A percentile compares a stretch with the other conserved stretches of the same genome.
These are phyloP conservation scores for Ogataea henricii DNA, from an alignment of 805 yeast species.

Conservation along the genomic window DNA sequence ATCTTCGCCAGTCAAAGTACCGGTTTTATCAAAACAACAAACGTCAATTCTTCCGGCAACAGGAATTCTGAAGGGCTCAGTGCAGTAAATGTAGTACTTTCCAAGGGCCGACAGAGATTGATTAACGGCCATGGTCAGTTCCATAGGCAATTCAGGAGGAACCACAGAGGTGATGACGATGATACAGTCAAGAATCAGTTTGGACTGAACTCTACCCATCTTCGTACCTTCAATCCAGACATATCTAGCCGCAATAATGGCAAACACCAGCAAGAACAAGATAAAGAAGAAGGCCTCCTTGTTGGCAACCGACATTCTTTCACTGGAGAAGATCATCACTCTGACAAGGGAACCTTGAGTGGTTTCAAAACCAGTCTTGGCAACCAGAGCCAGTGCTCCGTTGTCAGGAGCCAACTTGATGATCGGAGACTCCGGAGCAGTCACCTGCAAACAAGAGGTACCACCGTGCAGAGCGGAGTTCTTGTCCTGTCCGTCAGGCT, in stretches of 20 bases:
- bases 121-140: constrained; percentile 96
- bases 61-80: constrained; percentile 98
- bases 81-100: constrained; percentile 89
- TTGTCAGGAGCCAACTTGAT: constrained; percentile 76
- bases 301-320: constrained; percentile 94
- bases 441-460: constrained; percentile 91
- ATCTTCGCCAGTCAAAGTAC: constrained; percentile 97
- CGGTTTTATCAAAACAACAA: constrained; percentile 98
- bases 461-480: constrained; percentile 93
- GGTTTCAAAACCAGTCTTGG: constrained; percentile 97
- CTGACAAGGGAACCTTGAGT: constrained; percentile 97
- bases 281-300: constrained; percentile 92
- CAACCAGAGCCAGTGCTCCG: constrained; percentile 89
- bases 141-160: constrained; percentile 99
- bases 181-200: constrained; percentile 92
- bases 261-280: constrained; percentile 84
- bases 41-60: constrained; percentile 97
- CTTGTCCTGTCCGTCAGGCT: constrained; percentile 82
- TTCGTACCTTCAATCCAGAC: constrained; percentile 98
- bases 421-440: constrained; percentile 56
- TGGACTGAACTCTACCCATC: constrained; percentile 94
- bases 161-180: constrained; percentile 96
- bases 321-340: constrained; percentile 96
- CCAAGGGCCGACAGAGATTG: constrained; percentile 84
- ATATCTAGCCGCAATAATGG: constrained; percentile 94